Base-by-base conservation (phyloP, 345 rosid species). In the Toxicodendron radicans region DNA sequence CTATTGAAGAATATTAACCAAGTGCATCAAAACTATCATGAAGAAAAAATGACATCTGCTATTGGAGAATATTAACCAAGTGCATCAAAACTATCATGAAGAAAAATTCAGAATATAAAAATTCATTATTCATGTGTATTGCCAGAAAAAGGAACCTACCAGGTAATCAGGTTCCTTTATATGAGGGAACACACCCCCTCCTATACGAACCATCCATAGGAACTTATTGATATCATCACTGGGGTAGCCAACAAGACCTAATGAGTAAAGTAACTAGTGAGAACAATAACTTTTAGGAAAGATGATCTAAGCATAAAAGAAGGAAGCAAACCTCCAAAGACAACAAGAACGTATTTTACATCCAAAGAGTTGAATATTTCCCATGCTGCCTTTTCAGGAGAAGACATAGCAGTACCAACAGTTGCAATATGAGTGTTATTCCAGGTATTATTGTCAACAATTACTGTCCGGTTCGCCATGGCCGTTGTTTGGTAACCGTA, bases 351-450 rank as follows among this genome's bases (percentile, higher is more conserved):
- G 75, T 95, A 95, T 90, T 95, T 93, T 68, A 95, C 99, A 79
- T 95, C 99, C 92, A 95, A 79, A 66, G 99, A 95, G 85, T 88
- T 80, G 75, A 95, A 95, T 66, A 93, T 95, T 81, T 93, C 99
- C 99, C 99, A 93, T 18, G 99, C 99, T 56, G 96, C 97, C 85
- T 85, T 95, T 81, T 95, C 99, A 58, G 99, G 99, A 80, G 99
- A 95, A 76, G 99, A 95, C 98, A 95, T 93, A 49, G 99, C 99
- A 74, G 99, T 95, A 43, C 99, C 99, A 73, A 95, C 99, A 60
- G 99, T 95, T 75, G 99, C 99, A 83, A 95, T 95, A 78, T 95
- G 99, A 21, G 99, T 95, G 82, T 95, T 95, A 75, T 95, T 95
- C 99, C 99, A 95, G 52, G 99, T 95, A 75, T 95, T 95, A 79